A percentile compares a stretch with the other conserved stretches of the same genome.
phyloP scores from a whole-genome alignment of 148 eudicot genomes.

The Spergularia bocconei region DNA sequence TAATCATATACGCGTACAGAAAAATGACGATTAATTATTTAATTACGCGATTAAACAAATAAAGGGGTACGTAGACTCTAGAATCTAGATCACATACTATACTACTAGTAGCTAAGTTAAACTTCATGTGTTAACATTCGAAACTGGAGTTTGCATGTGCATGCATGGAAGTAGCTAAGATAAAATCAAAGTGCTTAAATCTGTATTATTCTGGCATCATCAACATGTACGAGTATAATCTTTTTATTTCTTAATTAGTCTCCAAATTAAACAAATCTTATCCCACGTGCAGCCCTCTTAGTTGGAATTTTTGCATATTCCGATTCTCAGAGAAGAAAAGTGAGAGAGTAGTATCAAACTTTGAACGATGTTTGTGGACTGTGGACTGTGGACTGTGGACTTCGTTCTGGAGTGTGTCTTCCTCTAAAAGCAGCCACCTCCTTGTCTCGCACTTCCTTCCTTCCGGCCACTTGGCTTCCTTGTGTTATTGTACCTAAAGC shows the following conservation, averaged over 20 bases:
- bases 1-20: no score
- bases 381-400: background rate
- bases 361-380: constrained; percentile 10
- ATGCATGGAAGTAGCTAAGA: background rate
- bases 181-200: background rate
- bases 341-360: constrained; percentile 10
- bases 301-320: constrained; percentile 28
- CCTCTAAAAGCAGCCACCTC: background rate
- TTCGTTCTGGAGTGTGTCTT: no score
- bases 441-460: background rate
- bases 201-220: no score
- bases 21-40: no score
- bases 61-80: background rate
- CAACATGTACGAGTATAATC: no score
- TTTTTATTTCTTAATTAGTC: background rate
- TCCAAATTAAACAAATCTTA: background rate
- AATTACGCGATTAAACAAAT: no score
- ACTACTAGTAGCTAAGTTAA: no score
- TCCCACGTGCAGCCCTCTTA: constrained; percentile 22
- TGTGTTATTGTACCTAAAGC: no score
- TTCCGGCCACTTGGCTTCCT: background rate
- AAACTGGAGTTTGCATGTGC: constrained; percentile 27
- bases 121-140: constrained; percentile 14
- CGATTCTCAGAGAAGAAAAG: background rate
- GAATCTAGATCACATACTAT: no score